Evolutionary conservation across 192 early-diverging fungal genomes (phyloP).

Genomic region (Coemansia sp.): DNA sequence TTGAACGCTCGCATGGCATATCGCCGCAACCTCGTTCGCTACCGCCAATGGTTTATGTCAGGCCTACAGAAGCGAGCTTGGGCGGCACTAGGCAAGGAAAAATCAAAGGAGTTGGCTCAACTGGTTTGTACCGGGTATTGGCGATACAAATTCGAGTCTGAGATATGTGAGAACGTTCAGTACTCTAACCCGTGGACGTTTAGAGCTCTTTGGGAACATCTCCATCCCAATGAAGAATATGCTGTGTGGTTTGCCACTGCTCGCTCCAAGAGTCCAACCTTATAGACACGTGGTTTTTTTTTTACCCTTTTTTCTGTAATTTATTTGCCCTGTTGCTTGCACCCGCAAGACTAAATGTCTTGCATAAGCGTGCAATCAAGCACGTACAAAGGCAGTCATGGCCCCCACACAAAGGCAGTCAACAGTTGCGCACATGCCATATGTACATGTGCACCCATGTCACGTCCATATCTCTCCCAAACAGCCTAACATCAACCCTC

Average conservation of each 20-base stretch:
- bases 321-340: not conserved
- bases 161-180: slow-evolving; percentile 28
- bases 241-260: slow-evolving; percentile 44
- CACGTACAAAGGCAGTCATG: not conserved
- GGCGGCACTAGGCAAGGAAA: slow-evolving; percentile 16
- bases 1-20: slow-evolving; percentile 27
- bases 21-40: slow-evolving; percentile 42
- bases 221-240: slow-evolving; percentile 30
- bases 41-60: slow-evolving; percentile 42
- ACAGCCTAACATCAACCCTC: not conserved
- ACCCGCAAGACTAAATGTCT: not conserved
- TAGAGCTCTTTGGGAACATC: slow-evolving; percentile 41
- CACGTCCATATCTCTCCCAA: not conserved
- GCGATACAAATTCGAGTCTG: slow-evolving; percentile 46
- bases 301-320: not conserved
- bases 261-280: not conserved
- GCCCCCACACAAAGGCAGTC: not conserved
- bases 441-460: not conserved
- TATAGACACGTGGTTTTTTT: not conserved
- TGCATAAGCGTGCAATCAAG: not conserved
- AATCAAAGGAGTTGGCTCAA: slow-evolving; percentile 19
- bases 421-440: not conserved
- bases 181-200: slow-evolving; percentile 52
- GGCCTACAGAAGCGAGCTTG: slow-evolving; percentile 39
- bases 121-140: slow-evolving; percentile 43